A percentile compares a stretch with the other conserved stretches of the same genome.
phyloP scores from a whole-genome alignment of 495 filamentous ascomycete species.

The Amphirosellinia nigrospora region DNA sequence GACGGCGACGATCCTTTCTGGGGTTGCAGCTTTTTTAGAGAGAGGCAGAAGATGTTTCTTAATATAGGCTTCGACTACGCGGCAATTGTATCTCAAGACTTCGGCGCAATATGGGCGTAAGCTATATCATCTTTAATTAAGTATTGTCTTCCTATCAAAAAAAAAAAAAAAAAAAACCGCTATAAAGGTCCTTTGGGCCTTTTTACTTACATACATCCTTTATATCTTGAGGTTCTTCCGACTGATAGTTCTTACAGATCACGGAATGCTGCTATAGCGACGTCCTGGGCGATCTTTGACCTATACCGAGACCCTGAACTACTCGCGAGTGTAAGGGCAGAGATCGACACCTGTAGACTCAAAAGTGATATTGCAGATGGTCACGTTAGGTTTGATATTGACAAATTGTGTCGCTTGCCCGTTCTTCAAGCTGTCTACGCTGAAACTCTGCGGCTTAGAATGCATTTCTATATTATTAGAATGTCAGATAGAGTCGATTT shows the following conservation, averaged over 20 bases:
- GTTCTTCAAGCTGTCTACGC: conserved; percentile 42
- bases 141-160: no score
- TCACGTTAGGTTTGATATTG: conserved; percentile 32
- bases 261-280: conserved; percentile 29
- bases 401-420: conserved; percentile 32
- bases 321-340: conserved; percentile 24
- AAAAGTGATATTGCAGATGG: conserved; percentile 27
- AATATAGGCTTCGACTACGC: conserved; percentile 37
- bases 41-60: conserved; percentile 40
- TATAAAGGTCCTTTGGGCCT: no score
- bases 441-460: conserved; percentile 40
- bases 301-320: conserved; percentile 35
- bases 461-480: conserved; percentile 40
- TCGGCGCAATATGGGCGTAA: conserved; percentile 31
- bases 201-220: no score
- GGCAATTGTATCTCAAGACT: conserved; percentile 39
- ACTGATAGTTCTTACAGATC: conserved; percentile 22
- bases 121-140: neutral
- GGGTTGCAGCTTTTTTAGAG: conserved; percentile 40
- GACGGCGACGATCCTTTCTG: conserved; percentile 43
- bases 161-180: no score
- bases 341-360: conserved; percentile 29
- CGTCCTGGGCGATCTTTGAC: conserved; percentile 33
- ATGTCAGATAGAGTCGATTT: conserved; percentile 32
- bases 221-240: neutral